A percentile compares a stretch with the other conserved stretches of the same genome.
phyloP scores from a whole-genome alignment of 2,329 filamentous ascomycete species.

The Fusarium fracticaudum region DNA sequence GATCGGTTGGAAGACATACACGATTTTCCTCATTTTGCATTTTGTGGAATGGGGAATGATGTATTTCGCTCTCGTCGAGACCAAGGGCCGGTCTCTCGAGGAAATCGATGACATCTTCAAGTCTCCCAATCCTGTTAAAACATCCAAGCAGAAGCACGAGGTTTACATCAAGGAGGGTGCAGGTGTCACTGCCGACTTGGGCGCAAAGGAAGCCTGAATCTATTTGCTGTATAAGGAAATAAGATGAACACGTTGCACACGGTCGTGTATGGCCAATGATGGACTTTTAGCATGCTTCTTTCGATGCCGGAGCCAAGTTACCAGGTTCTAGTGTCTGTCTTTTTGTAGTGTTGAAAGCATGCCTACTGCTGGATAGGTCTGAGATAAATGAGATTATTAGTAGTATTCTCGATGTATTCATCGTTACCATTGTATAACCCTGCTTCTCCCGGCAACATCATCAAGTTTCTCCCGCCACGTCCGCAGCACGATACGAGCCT shows the following conservation, averaged over 20 bases:
- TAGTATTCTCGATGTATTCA: neutral
- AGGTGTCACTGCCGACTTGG: neutral
- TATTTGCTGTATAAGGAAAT: fast-evolving
- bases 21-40: neutral
- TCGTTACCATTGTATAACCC: neutral
- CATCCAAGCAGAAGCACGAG: neutral
- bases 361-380: neutral
- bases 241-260: neutral
- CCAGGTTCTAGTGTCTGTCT: neutral
- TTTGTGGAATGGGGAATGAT: neutral
- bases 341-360: neutral
- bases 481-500: neutral
- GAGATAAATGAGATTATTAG: neutral
- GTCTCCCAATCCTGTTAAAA: neutral
- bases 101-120: neutral
- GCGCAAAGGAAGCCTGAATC: neutral
- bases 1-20: neutral
- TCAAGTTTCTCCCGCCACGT: slow-evolving; percentile 15
- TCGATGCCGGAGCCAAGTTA: neutral
- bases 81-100: neutral
- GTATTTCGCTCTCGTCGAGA: neutral
- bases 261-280: neutral
- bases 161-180: neutral
- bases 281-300: neutral
- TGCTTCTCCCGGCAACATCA: neutral